These are phyloP conservation scores for Clausena lansium DNA, from an alignment of 345 rosid species.

Conservation along the genomic window DNA sequence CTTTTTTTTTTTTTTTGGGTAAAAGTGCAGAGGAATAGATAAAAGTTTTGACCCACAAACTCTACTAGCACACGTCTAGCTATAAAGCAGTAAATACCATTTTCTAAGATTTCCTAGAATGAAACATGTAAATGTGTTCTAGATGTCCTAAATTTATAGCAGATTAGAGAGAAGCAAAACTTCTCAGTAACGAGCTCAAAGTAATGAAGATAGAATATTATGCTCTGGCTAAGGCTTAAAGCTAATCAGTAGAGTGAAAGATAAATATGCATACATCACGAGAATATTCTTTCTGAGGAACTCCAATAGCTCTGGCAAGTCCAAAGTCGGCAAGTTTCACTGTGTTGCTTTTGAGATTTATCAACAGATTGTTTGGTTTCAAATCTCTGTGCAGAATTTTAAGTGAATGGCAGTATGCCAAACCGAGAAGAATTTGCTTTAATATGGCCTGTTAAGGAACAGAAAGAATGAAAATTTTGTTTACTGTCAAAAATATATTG, in stretches of 20 bases:
- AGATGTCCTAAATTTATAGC: not conserved
- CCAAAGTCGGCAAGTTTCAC: conserved; percentile 62
- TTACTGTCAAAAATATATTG: not conserved
- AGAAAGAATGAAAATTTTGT: not conserved
- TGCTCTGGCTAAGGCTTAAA: not conserved
- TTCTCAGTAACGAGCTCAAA: not conserved
- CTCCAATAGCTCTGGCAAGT: conserved; percentile 41
- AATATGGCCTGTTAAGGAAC: not conserved
- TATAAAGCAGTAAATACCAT: not conserved
- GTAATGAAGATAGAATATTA: not conserved
- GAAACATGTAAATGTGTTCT: not conserved
- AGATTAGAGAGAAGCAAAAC: not conserved
- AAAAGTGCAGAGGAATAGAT: not conserved
- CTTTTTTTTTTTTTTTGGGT: too few species aligned
- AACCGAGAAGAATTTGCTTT: conserved; percentile 14
- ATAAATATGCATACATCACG: conserved; percentile 32
- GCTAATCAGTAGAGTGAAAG: not conserved
- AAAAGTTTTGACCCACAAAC: not conserved
- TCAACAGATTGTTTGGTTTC: conserved; percentile 49
- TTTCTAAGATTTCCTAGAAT: not conserved
- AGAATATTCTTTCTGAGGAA: conserved; percentile 37
- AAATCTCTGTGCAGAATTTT: conserved; percentile 51
- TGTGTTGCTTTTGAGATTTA: conserved; percentile 41
- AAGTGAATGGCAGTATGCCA: conserved; percentile 47
- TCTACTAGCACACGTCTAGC: not conserved